Evolutionary conservation across 2,329 filamentous ascomycete species (phyloP).

Genomic region (Cordyceps sp.): DNA sequence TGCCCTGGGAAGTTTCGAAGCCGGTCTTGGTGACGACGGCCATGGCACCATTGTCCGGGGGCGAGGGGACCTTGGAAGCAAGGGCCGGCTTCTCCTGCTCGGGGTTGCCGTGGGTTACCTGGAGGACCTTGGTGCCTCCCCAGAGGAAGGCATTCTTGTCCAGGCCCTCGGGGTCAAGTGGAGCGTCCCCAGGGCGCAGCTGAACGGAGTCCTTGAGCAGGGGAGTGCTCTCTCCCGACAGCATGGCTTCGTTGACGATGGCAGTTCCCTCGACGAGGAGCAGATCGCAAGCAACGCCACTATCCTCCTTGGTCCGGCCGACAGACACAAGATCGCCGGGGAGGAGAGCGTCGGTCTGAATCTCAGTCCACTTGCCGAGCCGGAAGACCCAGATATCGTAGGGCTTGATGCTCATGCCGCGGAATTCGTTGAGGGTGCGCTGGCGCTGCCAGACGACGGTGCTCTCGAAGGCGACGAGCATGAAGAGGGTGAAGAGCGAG

Average conservation of each 20-base stretch:
- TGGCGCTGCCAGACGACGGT: conserved; percentile 99
- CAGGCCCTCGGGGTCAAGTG: conserved; percentile 72
- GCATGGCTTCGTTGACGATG: conserved; percentile 98
- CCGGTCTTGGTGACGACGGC: conserved; percentile 93
- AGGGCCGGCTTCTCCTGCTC: conserved; percentile 58
- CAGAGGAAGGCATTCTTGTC: conserved; percentile 97
- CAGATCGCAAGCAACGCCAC: conserved; percentile 95
- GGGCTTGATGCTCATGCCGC: conserved; percentile 98
- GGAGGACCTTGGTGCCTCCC: conserved; percentile 93
- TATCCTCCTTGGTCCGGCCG: conserved; percentile 86
- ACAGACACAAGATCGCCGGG: conserved; percentile 90
- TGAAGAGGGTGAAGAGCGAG: conserved; percentile 94
- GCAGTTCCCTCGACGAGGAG: conserved; percentile 84
- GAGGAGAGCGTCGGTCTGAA: conserved; percentile 78
- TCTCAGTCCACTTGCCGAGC: conserved; percentile 72
- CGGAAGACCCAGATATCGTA: conserved; percentile 89
- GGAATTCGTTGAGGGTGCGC: conserved; percentile 87
- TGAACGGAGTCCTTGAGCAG: conserved; percentile 92
- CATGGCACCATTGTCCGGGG: conserved; percentile 86
- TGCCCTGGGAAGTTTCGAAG: conserved; percentile 96
- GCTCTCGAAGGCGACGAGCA: conserved; percentile 94
- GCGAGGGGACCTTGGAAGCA: conserved; percentile 59
- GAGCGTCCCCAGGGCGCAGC: conserved; percentile 65
- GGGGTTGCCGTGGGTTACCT: conserved; percentile 74
- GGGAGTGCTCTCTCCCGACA: conserved; percentile 94